A percentile compares a stretch with the other conserved stretches of the same genome.
Conservation (phyloP, 2,329 filamentous ascomycete species). For the Colletotrichum sp. region DNA sequence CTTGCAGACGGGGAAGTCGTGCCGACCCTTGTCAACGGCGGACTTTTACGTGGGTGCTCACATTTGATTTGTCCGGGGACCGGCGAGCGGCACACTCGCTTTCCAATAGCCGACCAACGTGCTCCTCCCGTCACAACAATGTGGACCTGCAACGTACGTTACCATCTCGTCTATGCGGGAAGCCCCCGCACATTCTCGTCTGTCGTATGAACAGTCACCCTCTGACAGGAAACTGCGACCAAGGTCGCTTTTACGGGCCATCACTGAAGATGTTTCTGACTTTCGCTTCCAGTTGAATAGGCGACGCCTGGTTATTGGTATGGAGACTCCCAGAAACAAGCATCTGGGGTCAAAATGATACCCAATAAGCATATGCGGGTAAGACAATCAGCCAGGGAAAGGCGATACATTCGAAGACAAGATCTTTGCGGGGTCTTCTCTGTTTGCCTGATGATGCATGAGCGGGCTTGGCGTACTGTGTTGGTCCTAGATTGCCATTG, state of each 20-base stretch:
- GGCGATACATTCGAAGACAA: background rate
- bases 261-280: background rate
- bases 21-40: background rate
- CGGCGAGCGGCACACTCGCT: background rate
- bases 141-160: background rate
- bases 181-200: background rate
- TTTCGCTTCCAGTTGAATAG: background rate
- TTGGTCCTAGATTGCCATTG: background rate
- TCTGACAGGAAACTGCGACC: background rate
- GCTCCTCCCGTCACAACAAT: background rate
- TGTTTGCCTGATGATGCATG: background rate
- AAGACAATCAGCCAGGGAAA: background rate
- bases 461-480: background rate
- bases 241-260: background rate
- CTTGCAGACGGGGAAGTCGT: background rate
- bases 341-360: background rate
- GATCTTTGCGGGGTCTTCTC: background rate
- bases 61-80: background rate
- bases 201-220: background rate
- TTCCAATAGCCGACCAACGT: background rate
- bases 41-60: background rate
- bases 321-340: background rate
- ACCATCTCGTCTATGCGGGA: background rate
- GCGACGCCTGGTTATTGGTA: background rate
- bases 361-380: background rate